Evolutionary conservation across 768 basidiomycete species (phyloP).

Genomic region (Termitomyces eurrhizus): DNA sequence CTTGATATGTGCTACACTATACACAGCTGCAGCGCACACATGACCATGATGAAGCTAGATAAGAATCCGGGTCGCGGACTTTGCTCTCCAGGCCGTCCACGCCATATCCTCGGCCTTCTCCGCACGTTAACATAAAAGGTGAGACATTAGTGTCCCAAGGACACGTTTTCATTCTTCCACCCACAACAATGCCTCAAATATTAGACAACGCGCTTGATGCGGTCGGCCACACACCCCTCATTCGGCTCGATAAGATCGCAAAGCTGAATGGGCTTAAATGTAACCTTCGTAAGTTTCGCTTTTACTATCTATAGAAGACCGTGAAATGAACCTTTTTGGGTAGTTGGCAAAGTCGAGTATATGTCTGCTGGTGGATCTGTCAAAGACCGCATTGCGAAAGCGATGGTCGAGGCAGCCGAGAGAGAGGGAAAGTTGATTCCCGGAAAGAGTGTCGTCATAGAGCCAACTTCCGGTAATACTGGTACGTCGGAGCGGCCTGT

Average conservation of each 20-base stretch:
- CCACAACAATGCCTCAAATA: slow-evolving; percentile 40
- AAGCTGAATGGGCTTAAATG: slow-evolving; percentile 74
- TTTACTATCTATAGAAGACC: background rate
- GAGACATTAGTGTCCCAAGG: background rate
- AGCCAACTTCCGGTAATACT: slow-evolving; percentile 95
- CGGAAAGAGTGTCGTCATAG: slow-evolving; percentile 89
- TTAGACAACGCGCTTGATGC: slow-evolving; percentile 80
- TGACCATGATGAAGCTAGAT: background rate
- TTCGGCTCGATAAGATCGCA: slow-evolving; percentile 80
- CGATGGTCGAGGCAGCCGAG: slow-evolving; percentile 97
- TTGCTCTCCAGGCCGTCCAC: background rate
- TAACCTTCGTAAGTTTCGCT: slow-evolving; percentile 71
- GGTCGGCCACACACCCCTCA: slow-evolving; percentile 88
- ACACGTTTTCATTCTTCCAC: background rate
- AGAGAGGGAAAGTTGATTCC: slow-evolving; percentile 78
- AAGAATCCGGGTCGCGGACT: background rate
- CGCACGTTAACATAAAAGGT: slow-evolving; percentile 3
- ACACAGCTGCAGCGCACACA: background rate
- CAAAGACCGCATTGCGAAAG: slow-evolving; percentile 94
- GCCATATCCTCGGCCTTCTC: slow-evolving; percentile 4
- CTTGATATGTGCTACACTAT: background rate
- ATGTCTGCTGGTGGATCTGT: slow-evolving; percentile 90
- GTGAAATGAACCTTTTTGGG: background rate
- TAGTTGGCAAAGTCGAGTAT: slow-evolving; percentile 90
- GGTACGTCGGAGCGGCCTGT: slow-evolving; percentile 40